These are phyloP conservation scores for Amphibolis antarctica DNA, from an alignment of 106 monocot species.

Conservation along the genomic window DNA sequence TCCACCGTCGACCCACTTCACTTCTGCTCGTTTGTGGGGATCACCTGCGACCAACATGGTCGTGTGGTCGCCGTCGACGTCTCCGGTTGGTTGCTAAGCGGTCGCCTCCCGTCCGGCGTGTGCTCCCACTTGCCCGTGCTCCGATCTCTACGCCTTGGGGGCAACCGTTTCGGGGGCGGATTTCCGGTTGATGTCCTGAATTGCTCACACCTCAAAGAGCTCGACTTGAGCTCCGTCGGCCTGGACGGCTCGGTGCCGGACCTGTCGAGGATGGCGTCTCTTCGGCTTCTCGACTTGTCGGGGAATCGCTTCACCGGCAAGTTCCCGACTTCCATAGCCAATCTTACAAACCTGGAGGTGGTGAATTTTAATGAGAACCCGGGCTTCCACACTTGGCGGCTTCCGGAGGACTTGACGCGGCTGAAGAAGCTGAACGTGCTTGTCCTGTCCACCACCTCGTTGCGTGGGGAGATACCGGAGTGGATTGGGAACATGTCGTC, in stretches of 20 bases:
- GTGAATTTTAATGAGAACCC: constrained; percentile 78
- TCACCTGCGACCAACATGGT: constrained; percentile 42
- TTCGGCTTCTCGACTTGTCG: constrained; percentile 58
- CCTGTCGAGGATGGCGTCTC: constrained; percentile 37
- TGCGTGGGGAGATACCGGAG: constrained; percentile 54
- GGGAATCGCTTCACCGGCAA: constrained; percentile 60
- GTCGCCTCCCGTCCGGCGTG: constrained; percentile 48
- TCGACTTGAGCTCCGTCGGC: constrained; percentile 45
- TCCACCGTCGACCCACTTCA: neutral
- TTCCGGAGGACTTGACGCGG: constrained; percentile 41
- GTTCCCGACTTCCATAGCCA: constrained; percentile 60
- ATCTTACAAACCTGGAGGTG: constrained; percentile 55
- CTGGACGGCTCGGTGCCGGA: constrained; percentile 57
- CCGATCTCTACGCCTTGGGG: constrained; percentile 32
- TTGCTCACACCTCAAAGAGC: constrained; percentile 55
- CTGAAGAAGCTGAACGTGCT: constrained; percentile 43
- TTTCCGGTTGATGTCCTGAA: constrained; percentile 54
- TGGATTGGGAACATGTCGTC: constrained; percentile 97
- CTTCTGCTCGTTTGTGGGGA: constrained; percentile 48
- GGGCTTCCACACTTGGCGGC: constrained; percentile 44
- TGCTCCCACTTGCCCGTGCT: constrained; percentile 52
- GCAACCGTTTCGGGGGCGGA: constrained; percentile 36
- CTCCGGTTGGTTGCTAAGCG: constrained; percentile 44
- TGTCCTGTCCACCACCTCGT: constrained; percentile 68
- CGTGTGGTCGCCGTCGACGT: constrained; percentile 44